Evolutionary conservation across 495 filamentous ascomycete species (phyloP).

Genomic region (Trichodelitschia bisporula): DNA sequence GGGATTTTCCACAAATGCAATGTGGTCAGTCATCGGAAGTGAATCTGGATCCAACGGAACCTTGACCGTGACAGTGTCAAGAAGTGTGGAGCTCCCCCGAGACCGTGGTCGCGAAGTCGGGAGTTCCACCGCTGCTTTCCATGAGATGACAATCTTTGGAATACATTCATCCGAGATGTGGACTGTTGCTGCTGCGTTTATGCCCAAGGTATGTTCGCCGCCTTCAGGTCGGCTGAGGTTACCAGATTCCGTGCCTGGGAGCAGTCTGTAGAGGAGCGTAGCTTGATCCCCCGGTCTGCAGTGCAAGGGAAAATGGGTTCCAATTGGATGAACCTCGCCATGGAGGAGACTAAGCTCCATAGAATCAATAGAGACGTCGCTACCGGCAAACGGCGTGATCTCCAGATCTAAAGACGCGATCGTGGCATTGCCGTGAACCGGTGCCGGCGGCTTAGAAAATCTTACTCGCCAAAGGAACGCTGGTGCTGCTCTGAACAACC

Average conservation of each 20-base stretch:
- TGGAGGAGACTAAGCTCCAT: conserved; percentile 39
- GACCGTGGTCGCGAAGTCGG: no score
- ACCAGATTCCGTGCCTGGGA: conserved; percentile 26
- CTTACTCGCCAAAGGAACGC: conserved; percentile 65
- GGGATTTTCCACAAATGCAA: no score
- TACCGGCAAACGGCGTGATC: conserved; percentile 58
- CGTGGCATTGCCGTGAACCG: conserved; percentile 21
- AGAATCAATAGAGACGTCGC: conserved; percentile 40
- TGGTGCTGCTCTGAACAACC: conserved; percentile 48
- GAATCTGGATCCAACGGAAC: no score
- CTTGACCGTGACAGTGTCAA: no score
- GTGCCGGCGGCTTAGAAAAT: conserved; percentile 44
- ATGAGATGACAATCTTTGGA: conserved; percentile 54
- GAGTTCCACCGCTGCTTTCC: conserved; percentile 67
- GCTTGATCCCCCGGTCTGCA: conserved; percentile 65
- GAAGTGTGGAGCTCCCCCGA: no score
- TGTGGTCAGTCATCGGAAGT: no score
- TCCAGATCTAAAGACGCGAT: conserved; percentile 74
- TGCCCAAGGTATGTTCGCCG: conserved; percentile 16
- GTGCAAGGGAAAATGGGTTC: conserved; percentile 37
- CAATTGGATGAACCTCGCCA: conserved; percentile 41
- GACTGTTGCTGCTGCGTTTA: conserved; percentile 41
- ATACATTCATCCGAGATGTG: conserved; percentile 37
- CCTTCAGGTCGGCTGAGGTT: conserved; percentile 5
- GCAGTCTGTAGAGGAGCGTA: conserved; percentile 61